Percentiles rank a stretch among this genome's conserved stretches.
phyloP scores from a whole-genome alignment of 345 rosid species.

The Salix udensis region DNA sequence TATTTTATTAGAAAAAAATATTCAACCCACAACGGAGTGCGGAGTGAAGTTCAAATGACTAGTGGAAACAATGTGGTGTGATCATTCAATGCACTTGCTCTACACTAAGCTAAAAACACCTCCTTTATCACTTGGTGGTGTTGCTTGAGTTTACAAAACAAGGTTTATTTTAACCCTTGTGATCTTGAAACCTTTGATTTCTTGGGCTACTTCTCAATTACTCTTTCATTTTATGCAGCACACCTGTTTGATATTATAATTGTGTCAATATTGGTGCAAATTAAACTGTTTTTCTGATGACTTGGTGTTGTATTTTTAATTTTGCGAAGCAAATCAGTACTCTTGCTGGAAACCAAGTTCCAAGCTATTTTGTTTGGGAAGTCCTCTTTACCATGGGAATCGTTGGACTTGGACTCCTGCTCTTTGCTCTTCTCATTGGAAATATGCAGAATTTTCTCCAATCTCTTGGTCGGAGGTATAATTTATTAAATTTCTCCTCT shows the following conservation, averaged over 20 bases:
- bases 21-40: too few species aligned
- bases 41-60: too few species aligned
- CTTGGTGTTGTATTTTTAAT: background rate
- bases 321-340: conserved; percentile 86
- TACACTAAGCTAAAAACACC: background rate
- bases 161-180: background rate
- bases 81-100: too few species aligned
- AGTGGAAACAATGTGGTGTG: too few species aligned
- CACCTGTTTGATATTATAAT: background rate
- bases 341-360: conserved; percentile 78
- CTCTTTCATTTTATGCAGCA: background rate
- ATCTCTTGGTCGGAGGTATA: conserved; percentile 73
- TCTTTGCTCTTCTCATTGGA: conserved; percentile 88
- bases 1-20: too few species aligned
- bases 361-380: conserved; percentile 79
- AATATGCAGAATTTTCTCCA: conserved; percentile 96
- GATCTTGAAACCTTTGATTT: background rate
- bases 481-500: background rate
- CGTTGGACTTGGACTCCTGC: conserved; percentile 79
- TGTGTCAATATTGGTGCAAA: background rate
- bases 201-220: background rate
- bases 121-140: background rate
- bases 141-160: background rate
- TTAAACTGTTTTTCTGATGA: background rate
- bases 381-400: conserved; percentile 84